These are phyloP conservation scores for Daedalea quercina DNA, from an alignment of 768 basidiomycete species.

Conservation along the genomic window DNA sequence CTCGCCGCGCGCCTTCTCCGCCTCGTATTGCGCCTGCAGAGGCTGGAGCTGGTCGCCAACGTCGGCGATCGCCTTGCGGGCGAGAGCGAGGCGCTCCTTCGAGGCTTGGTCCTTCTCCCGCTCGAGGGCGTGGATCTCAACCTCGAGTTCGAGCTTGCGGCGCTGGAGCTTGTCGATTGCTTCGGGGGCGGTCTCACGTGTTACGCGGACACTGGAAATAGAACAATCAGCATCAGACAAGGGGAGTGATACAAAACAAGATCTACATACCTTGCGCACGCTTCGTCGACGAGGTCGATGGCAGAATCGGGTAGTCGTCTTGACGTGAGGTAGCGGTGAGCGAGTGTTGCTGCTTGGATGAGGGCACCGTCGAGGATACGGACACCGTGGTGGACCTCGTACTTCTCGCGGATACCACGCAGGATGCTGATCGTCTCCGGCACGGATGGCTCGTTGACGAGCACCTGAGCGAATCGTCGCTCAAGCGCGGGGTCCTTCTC, in stretches of 20 bases:
- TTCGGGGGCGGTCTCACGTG: slow-evolving; percentile 92
- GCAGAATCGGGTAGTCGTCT: slow-evolving; percentile 78
- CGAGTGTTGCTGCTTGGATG: slow-evolving; percentile 84
- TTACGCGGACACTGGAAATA: slow-evolving; percentile 69
- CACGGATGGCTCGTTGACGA: slow-evolving; percentile 88
- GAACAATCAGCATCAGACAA: slow-evolving; percentile 6
- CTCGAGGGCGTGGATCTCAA: slow-evolving; percentile 92
- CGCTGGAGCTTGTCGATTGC: slow-evolving; percentile 88
- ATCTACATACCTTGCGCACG: slow-evolving; percentile 66
- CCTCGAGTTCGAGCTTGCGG: slow-evolving; percentile 82
- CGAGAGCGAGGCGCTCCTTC: slow-evolving; percentile 69
- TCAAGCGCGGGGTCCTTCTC: slow-evolving; percentile 90
- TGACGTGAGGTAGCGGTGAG: slow-evolving; percentile 87
- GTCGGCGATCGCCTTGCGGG: slow-evolving; percentile 73
- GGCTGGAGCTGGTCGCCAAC: slow-evolving; percentile 82
- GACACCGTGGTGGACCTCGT: slow-evolving; percentile 84
- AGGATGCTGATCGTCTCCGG: slow-evolving; percentile 89
- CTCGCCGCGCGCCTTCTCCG: slow-evolving; percentile 75
- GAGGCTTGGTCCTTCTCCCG: slow-evolving; percentile 88
- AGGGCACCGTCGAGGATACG: slow-evolving; percentile 83
- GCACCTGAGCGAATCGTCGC: slow-evolving; percentile 87
- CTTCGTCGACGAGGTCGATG: slow-evolving; percentile 90
- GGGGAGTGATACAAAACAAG: neutral
- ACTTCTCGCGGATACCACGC: slow-evolving; percentile 90
- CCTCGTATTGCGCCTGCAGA: slow-evolving; percentile 80